Evolutionary conservation across 116 monocot genomes (phyloP), one percentile per base, ranked within the genome.

Genomic region (Cymodocea nodosa): DNA sequence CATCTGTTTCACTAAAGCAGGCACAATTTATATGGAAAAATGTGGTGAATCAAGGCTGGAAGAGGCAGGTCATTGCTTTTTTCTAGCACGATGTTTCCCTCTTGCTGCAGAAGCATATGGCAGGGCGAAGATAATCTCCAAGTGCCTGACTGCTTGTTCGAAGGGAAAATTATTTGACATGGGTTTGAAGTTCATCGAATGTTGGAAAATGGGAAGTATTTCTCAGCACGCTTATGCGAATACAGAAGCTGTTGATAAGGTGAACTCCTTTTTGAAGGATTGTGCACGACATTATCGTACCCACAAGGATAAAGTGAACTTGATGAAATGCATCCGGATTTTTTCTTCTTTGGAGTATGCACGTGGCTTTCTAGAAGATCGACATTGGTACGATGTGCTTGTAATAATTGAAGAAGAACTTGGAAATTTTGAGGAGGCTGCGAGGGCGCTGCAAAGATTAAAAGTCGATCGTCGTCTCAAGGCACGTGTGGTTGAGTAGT

Each of bases 1-100:
- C n/a, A n/a, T 48, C 44, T 44, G 13, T 59, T 59, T 50, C 18
- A 51, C 18, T 18, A 39, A 34, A 23, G 4, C 44, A 82, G 77
- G 76, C 23, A 67, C 35, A 14, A 63, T 83, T 72, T 85, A 85
- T 53, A 49, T 79, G 73, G 75, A 89, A 34, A 82, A 80, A 64
- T 89, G 75, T 69, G 76, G 80, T 23, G 70, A 52, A 50, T 56
- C 78, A 15, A 75, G 64, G 53, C 78, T 85, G 39, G 71, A 85
- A 50, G 75, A 75, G 68, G 85, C 85, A 13, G 89, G 72, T 0
- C 78, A 85, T 60, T 89, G 85, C 25, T 83, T 89, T 70, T 64
- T 37, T 6, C 36, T 16, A 50, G 75, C 76, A 14, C 25, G 66
- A 65, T 67, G 68, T 7, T 85, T 80, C 78, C 56, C 53, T 14